Percentiles rank a stretch among this genome's conserved stretches.
Conservation (phyloP, 2,329 filamentous ascomycete species). For the Cladobotryum protrusum region DNA sequence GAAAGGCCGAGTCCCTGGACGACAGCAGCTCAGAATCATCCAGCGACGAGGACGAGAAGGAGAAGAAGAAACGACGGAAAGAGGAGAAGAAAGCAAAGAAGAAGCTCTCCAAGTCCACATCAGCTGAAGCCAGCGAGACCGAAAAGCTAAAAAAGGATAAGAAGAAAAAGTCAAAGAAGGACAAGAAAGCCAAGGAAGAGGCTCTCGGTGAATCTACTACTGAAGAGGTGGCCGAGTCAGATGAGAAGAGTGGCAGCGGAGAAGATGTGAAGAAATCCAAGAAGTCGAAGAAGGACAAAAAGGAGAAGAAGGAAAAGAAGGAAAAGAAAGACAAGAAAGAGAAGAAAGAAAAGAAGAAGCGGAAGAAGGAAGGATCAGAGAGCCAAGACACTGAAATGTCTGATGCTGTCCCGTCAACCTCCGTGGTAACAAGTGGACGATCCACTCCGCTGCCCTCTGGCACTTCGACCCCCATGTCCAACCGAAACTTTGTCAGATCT, state of each 20-base stretch:
- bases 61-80: slow-evolving; percentile 32
- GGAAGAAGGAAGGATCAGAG: slow-evolving; percentile 37
- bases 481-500: slow-evolving; percentile 68
- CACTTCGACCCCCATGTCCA: slow-evolving; percentile 42
- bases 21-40: slow-evolving; percentile 16
- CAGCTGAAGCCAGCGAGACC: slow-evolving; percentile 16
- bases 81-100: slow-evolving; percentile 33
- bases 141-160: slow-evolving; percentile 19
- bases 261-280: slow-evolving; percentile 20
- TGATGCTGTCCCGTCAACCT: slow-evolving; percentile 15
- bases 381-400: slow-evolving; percentile 15
- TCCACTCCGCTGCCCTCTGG: slow-evolving; percentile 36
- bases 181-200: slow-evolving; percentile 26
- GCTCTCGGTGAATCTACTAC: background rate
- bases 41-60: slow-evolving; percentile 27
- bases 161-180: slow-evolving; percentile 27
- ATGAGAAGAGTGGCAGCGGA: slow-evolving; percentile 21
- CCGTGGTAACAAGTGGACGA: slow-evolving; percentile 27
- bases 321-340: slow-evolving; percentile 39
- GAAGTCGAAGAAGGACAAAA: slow-evolving; percentile 36
- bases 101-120: slow-evolving; percentile 19
- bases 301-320: slow-evolving; percentile 35
- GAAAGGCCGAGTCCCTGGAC: slow-evolving; percentile 37
- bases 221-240: background rate
- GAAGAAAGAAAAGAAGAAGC: slow-evolving; percentile 45